A percentile compares a stretch with the other conserved stretches of the same genome.
Evolutionary conservation across 345 rosid genomes (phyloP).

Genomic region (Ceriops decandra): DNA sequence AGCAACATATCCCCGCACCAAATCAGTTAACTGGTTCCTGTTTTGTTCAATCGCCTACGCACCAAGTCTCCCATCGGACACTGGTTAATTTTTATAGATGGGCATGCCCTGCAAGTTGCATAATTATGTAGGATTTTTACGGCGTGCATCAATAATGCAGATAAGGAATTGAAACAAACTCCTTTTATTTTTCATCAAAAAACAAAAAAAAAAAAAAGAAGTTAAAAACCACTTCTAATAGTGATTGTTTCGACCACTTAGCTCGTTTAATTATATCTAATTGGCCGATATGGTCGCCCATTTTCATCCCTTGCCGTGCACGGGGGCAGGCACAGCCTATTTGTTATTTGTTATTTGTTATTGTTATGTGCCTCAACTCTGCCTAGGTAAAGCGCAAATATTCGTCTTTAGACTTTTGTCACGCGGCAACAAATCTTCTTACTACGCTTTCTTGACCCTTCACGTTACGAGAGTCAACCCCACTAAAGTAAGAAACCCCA

Average conservation of each 20-base stretch:
- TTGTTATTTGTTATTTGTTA: no score
- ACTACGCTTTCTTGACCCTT: conserved; percentile 6
- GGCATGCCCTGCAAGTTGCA: neutral
- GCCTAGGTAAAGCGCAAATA: neutral
- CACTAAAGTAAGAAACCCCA: neutral
- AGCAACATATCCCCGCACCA: neutral
- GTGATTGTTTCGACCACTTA: no score
- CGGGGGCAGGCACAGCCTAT: no score
- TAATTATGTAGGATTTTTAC: neutral
- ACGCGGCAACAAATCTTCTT: neutral
- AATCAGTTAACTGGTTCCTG: neutral
- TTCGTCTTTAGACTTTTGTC: neutral
- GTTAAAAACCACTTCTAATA: no score
- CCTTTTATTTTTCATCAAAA: no score
- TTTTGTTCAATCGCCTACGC: conserved; percentile 9
- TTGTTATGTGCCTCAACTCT: no score
- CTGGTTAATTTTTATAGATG: no score
- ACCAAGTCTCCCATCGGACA: neutral
- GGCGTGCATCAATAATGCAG: neutral
- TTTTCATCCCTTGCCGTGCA: no score
- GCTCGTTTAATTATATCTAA: no score
- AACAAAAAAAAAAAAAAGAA: neutral
- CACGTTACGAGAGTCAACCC: neutral
- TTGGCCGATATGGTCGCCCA: no score
- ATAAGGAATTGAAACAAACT: neutral